Evolutionary conservation across 1,139 yeast genomes (phyloP), one percentile per base, ranked within the genome.

Genomic region (Candida sp.): DNA sequence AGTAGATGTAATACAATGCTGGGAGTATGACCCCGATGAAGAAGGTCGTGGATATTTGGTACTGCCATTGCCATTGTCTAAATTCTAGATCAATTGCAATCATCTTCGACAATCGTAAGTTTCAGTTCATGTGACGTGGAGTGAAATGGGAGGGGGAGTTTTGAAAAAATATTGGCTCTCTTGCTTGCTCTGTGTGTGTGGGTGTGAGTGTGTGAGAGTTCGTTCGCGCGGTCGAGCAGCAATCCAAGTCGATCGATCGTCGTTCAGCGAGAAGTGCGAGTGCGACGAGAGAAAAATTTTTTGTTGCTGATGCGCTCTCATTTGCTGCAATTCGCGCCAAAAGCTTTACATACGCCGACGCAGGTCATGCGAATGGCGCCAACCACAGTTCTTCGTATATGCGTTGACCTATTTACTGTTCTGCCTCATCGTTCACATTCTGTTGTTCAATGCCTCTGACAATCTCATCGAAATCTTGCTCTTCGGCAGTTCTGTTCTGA

Each of bases 1-100:
- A 70, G 54, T 75, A 73, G 4, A 73, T 57, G 53, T 72, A 75
- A 58, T 68, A 74, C 25, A 73, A 57, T n/a, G 66, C 53, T 5
- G 81, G 81, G 32, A 70, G 58, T 33, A 77, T 72, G 42, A 73
- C 80, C 48, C 75, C 68, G 17, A 76, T 62, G 54, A 77, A 75
- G 61, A 77, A 77, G 1, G 81, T 77, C 41, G 80, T 74, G 42
- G 79, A 74, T 46, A 77, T 75, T 54, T 77, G 81, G 56, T 75
- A 77, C 63, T 75, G 81, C 81, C 78, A 76, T 60, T 75, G 78
- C 65, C 75, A 70, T 51, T 74, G 77, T 38, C 70, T 66, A 56
- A 75, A 70, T 53, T 67, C 69, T 35, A 77, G 71, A 60, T 77
- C 80, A 54, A 77, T 76, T 52, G 75, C 79, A 50, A 77, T 77